These are phyloP conservation scores for Combretum micranthum DNA, from an alignment of 345 rosid species.

Conservation along the genomic window DNA sequence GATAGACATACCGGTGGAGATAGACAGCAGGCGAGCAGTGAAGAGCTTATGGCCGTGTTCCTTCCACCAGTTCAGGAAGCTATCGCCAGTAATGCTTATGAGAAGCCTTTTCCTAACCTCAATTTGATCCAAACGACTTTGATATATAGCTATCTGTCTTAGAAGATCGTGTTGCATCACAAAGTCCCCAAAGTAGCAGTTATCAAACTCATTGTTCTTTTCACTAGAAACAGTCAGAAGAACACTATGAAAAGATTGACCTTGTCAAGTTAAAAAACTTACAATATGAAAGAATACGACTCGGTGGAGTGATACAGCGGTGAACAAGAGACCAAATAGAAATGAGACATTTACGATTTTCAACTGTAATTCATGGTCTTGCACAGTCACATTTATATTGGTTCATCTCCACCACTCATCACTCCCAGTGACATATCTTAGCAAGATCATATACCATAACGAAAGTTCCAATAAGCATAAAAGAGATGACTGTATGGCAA, in stretches of 20 bases:
- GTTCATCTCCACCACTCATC: too few species aligned
- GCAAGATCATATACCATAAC: too few species aligned
- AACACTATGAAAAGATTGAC: too few species aligned
- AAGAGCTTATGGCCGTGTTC: slow-evolving; percentile 15
- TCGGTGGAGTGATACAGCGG: too few species aligned
- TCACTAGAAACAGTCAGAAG: not conserved
- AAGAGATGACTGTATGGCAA: too few species aligned
- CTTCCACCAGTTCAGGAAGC: slow-evolving; percentile 24
- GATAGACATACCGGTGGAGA: slow-evolving; percentile 20
- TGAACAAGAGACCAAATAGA: slow-evolving; percentile 8
- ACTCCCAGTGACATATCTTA: too few species aligned
- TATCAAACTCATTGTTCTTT: slow-evolving; percentile 10
- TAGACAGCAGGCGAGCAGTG: slow-evolving; percentile 21
- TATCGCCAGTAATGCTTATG: slow-evolving; percentile 18
- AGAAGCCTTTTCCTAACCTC: slow-evolving; percentile 13
- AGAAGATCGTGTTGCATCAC: slow-evolving; percentile 27
- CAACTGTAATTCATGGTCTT: not conserved
- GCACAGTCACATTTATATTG: too few species aligned
- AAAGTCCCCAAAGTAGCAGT: slow-evolving; percentile 21
- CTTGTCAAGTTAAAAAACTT: too few species aligned
- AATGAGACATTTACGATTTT: slow-evolving; percentile 18
- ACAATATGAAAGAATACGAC: too few species aligned
- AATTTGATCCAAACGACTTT: slow-evolving; percentile 4
- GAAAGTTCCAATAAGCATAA: too few species aligned
- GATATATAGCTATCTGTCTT: slow-evolving; percentile 29